Base-by-base conservation (phyloP, 2,329 filamentous ascomycete genomes). In the Metarhizium humberi region DNA sequence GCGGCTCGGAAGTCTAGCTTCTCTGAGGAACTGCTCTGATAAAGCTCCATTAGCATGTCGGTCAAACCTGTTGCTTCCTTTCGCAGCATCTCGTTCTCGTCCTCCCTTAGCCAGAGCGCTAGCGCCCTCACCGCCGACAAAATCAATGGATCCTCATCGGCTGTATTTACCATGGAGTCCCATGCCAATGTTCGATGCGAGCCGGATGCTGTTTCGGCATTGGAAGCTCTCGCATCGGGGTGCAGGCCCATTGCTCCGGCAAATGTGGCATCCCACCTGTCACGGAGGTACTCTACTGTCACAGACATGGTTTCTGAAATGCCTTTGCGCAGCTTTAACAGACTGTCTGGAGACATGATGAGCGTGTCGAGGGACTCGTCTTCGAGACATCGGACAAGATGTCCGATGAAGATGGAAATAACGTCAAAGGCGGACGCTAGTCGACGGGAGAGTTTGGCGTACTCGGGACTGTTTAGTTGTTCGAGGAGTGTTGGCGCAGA, bases 251-350 rank as follows among this genome's bases (percentile, higher is more conserved):
- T 76, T 6, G 80, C 79, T 11, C 83, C 84, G 3, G 82, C 79
- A n/a, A 81, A 72, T 2, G 80, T 79, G 4, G 81, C 81, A 63
- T 88, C 85, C 81, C 82, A 88, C n/a, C 85, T 73, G 63, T 88
- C 86, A 45, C 84, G 78, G 2, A 88, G 74, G 64, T 84, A 85
- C 67, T 88, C 85, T 57, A 85, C 77, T 0, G 79, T 77, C 2
- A 84, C 68, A 0, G 81, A 82, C 63, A 87, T 75, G 3, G 84
- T 82, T 62, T 88, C 85, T 1, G 78, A 75, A 52, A 88, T 77
- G 54, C 77, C 73, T 51, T 76, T 80, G 43, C 82, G 77, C 6
- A 88, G 69, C 61, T 81, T 83, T 14, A 88, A 71, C 30, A 88
- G 75, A 29, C 78, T 76, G 55, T 85, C 81, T 0, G 83, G 78